A percentile compares a stretch with the other conserved stretches of the same genome.
phyloP scores from a whole-genome alignment of 106 monocot species.

The Dioscorea dumetorum region DNA sequence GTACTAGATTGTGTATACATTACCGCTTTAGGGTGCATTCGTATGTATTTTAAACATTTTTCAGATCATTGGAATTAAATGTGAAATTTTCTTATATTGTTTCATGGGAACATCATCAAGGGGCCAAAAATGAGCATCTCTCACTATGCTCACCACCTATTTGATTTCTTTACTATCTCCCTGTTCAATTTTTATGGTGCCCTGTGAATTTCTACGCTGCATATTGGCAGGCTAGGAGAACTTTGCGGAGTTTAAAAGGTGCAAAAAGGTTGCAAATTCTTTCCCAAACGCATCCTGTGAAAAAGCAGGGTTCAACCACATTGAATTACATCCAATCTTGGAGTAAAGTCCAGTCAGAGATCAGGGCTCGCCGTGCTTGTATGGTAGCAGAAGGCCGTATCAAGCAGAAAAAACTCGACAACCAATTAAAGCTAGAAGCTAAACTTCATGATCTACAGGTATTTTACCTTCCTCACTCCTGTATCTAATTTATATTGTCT shows the following conservation, averaged over 20 bases:
- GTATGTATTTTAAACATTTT: too few species aligned
- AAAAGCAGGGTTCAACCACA: conserved; percentile 48
- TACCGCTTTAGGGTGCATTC: too few species aligned
- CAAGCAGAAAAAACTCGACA: conserved; percentile 57
- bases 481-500: too few species aligned
- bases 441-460: conserved; percentile 72
- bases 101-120: too few species aligned
- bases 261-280: conserved; percentile 30
- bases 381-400: conserved; percentile 66
- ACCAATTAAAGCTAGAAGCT: conserved; percentile 60
- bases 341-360: conserved; percentile 53
- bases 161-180: too few species aligned
- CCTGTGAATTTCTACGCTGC: neutral
- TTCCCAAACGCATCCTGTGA: conserved; percentile 19
- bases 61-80: too few species aligned
- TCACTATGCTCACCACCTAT: too few species aligned
- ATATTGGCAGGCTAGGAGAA: conserved; percentile 46
- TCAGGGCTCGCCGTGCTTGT: conserved; percentile 44
- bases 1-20: too few species aligned
- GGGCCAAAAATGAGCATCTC: too few species aligned
- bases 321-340: conserved; percentile 45
- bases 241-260: conserved; percentile 37
- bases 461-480: neutral
- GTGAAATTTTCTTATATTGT: too few species aligned
- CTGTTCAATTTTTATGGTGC: too few species aligned